Percentiles rank a stretch among this genome's conserved stretches.
phyloP scores from a whole-genome alignment of 2,329 filamentous ascomycete genomes.

The Clonostachys solani region DNA sequence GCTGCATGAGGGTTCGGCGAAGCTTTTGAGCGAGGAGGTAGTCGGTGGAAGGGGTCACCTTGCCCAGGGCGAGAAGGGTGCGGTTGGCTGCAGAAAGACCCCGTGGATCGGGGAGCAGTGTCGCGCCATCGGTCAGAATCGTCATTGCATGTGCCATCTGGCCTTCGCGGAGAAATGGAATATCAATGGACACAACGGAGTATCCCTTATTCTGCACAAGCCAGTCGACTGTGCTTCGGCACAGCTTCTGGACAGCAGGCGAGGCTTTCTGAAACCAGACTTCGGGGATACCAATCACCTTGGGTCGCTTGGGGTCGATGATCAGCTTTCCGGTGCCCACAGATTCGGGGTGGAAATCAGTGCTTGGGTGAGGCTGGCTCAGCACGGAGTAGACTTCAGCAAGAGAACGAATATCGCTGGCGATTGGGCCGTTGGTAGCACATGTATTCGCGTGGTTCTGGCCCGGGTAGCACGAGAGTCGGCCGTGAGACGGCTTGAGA shows the following conservation, averaged over 20 bases:
- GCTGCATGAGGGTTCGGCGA: constrained; percentile 64
- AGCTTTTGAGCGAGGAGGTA: constrained; percentile 67
- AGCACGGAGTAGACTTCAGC: constrained; percentile 62
- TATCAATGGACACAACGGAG: constrained; percentile 46
- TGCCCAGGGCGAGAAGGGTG: constrained; percentile 60
- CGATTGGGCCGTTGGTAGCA: constrained; percentile 64
- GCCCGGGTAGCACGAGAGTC: constrained; percentile 59
- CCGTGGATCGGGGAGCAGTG: constrained; percentile 37
- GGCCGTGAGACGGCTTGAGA: constrained; percentile 66
- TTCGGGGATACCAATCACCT: constrained; percentile 59
- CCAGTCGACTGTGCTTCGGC: constrained; percentile 40
- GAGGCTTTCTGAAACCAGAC: constrained; percentile 54
- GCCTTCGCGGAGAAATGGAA: constrained; percentile 57
- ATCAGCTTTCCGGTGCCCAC: constrained; percentile 9
- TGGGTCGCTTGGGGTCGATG: constrained; percentile 19
- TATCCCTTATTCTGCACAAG: constrained; percentile 50
- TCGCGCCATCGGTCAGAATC: constrained; percentile 60
- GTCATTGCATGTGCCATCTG: constrained; percentile 72
- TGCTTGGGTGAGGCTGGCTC: constrained; percentile 56
- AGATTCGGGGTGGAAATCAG: constrained; percentile 42
- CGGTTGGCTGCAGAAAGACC: constrained; percentile 58
- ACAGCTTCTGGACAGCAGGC: constrained; percentile 34
- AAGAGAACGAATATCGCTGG: constrained; percentile 62
- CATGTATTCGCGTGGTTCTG: constrained; percentile 55
- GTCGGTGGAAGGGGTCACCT: constrained; percentile 59